phyloP scores from a whole-genome alignment of 495 filamentous ascomycete species.

The Aspergillus indologenus region DNA sequence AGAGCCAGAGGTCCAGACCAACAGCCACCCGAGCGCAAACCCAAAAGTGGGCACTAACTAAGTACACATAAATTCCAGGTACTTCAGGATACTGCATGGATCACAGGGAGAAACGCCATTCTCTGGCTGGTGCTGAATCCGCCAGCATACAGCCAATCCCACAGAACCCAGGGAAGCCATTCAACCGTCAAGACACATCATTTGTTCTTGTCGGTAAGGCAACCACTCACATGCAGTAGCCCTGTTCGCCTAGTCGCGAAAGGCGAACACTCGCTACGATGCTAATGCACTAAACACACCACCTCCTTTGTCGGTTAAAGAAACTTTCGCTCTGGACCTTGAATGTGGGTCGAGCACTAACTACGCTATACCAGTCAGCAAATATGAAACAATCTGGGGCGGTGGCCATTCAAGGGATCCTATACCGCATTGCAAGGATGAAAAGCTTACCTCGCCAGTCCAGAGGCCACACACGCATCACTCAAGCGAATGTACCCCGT shows the following conservation, averaged over 20 bases:
- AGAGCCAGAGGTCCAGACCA: not conserved
- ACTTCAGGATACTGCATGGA: conserved; percentile 6
- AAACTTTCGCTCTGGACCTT: not conserved
- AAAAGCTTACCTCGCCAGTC: not conserved
- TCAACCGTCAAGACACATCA: conserved; percentile 21
- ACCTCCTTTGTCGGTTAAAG: conserved; percentile 4
- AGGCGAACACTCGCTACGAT: conserved; percentile 11
- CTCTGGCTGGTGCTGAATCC: conserved; percentile 1
- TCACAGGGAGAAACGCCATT: not conserved
- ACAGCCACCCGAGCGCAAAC: not conserved
- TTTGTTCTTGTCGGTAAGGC: conserved; percentile 17
- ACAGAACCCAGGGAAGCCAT: not conserved
- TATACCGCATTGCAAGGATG: not conserved
- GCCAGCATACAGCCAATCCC: not conserved
- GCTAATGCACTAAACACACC: conserved; percentile 19
- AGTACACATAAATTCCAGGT: conserved; percentile 12
- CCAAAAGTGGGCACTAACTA: conserved; percentile 5
- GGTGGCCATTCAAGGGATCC: conserved; percentile 1
- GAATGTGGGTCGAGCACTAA: not conserved
- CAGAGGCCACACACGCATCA: not conserved
- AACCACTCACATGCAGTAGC: conserved; percentile 26
- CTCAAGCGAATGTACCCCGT: not conserved
- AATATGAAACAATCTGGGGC: conserved; percentile 9
- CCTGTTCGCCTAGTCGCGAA: conserved; percentile 10
- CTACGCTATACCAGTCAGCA: conserved; percentile 6